Conservation (phyloP, 176 grass and related monocot species). For the Dendrocalamus sinicus region DNA sequence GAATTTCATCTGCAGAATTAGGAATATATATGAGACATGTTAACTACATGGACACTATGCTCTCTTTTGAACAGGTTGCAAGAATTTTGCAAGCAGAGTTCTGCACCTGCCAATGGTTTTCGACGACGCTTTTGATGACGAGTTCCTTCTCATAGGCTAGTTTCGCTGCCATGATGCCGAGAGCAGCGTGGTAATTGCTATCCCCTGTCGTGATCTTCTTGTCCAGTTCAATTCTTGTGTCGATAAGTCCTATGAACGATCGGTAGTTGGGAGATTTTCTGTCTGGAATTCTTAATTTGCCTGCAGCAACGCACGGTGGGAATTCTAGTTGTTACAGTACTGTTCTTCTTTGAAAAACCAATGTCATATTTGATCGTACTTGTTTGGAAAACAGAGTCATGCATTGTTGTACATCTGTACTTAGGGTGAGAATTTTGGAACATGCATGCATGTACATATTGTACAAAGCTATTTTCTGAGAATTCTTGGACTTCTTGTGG, state of each 20-base stretch:
- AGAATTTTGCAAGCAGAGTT: not conserved
- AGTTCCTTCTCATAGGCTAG: constrained; percentile 73
- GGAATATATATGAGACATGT: not conserved
- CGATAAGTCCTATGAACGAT: constrained; percentile 59
- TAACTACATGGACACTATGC: not conserved
- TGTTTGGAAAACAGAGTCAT: not conserved
- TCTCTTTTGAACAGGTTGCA: not conserved
- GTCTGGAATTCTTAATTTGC: constrained; percentile 57
- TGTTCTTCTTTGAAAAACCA: constrained; percentile 6
- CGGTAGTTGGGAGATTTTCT: constrained; percentile 54
- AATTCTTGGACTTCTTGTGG: not conserved
- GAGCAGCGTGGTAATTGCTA: constrained; percentile 61
- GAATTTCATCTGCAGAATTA: constrained; percentile 65
- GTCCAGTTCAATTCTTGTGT: constrained; percentile 71
- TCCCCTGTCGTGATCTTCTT: constrained; percentile 54
- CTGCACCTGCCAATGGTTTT: constrained; percentile 62
- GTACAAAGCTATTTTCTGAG: not conserved
- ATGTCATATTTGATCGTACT: not conserved
- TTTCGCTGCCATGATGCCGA: constrained; percentile 85
- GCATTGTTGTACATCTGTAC: not conserved
- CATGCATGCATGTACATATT: not conserved
- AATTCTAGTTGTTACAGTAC: not conserved
- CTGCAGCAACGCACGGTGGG: constrained; percentile 27
- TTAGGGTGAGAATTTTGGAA: not conserved
- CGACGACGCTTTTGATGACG: constrained; percentile 46